Evolutionary conservation across 495 filamentous ascomycete genomes (phyloP), one percentile per base, ranked within the genome.

Genomic region (Aspergillus cavernicola): DNA sequence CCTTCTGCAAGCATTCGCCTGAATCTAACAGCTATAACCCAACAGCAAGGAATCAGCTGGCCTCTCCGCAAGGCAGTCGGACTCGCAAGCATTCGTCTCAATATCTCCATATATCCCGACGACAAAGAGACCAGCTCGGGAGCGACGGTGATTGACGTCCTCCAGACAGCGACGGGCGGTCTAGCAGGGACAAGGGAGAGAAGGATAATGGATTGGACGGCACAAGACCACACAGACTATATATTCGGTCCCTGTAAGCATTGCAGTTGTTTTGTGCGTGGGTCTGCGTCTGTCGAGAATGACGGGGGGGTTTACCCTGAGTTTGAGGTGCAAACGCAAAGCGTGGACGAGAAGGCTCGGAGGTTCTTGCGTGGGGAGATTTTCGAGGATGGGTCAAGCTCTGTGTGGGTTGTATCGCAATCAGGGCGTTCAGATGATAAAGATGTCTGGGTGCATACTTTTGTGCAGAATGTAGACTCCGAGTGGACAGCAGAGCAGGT

Each of bases 401-500:
- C n/a, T 1, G 12, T 12, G 2, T 32, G 39, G 50, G 23, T 28
- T 24, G 16, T 52, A 8, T 9, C 24, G 13, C 6, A 19, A n/a
- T 15, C 6, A 6, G 2, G 1, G 19, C 9, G 11, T 3, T 26
- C 13, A 5, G 10, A 32, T 33, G 36, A n/a, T 4, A n/a, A 24
- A 16, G 38, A 9, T 16, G 18, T 35, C 1, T 52, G 50, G 50
- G 22, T 52, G 4, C 50, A 52, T 44, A 37, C 50, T 2, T n/a
- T 36, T 44, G 39, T 15, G 9, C 19, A 19, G 2, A 35, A 24
- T 3, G 1, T 36, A 11, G 3, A 7, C 4, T 19, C 24, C 29
- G 23, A 18, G 7, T 52, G 50, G 50, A 36, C 39, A 7, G 39
- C 39, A 5, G 50, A 52, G 37, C 50, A 52, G 39, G 50, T 52